A percentile compares a stretch with the other conserved stretches of the same genome.
Conservation (phyloP, 371 early-diverging fungal species). For the Umbelopsis sp. region DNA sequence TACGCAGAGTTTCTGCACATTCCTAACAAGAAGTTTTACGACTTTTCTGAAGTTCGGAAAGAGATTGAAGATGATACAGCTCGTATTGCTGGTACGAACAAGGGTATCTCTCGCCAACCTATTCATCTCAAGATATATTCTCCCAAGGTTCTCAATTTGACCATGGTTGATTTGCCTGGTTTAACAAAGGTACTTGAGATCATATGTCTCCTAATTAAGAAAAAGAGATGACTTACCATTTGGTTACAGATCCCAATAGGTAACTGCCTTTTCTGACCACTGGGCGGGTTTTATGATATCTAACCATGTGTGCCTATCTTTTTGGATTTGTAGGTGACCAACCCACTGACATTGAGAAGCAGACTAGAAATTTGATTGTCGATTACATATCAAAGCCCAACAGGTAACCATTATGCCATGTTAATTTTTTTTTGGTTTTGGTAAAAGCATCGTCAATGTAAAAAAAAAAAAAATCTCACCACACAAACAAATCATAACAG, state of each 20-base stretch:
- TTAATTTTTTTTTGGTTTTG: neutral
- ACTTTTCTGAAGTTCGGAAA: constrained; percentile 81
- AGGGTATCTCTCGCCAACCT: constrained; percentile 84
- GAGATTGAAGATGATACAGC: constrained; percentile 93
- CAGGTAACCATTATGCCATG: constrained; percentile 48
- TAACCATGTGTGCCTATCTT: constrained; percentile 1
- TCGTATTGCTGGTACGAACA: constrained; percentile 85
- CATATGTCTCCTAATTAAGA: constrained; percentile 21
- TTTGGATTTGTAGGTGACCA: constrained; percentile 67
- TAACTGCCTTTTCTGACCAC: constrained; percentile 22
- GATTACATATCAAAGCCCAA: constrained; percentile 89
- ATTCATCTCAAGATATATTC: constrained; percentile 90
- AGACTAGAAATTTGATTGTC: constrained; percentile 81
- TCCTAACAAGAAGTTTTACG: constrained; percentile 76
- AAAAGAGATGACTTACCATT: neutral
- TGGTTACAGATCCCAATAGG: constrained; percentile 48
- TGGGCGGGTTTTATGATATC: neutral
- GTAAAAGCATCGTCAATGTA: too few relatives aligned
- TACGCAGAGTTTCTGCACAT: constrained; percentile 84
- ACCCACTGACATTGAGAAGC: constrained; percentile 87
- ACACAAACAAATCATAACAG: constrained; percentile 39
- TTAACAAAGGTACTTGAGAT: constrained; percentile 72
- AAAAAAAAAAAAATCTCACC: too few relatives aligned
- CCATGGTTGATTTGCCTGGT: constrained; percentile 94
- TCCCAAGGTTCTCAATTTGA: constrained; percentile 86